Conservation (phyloP, 306 rosid genomes). For the Abrus precatorius region DNA sequence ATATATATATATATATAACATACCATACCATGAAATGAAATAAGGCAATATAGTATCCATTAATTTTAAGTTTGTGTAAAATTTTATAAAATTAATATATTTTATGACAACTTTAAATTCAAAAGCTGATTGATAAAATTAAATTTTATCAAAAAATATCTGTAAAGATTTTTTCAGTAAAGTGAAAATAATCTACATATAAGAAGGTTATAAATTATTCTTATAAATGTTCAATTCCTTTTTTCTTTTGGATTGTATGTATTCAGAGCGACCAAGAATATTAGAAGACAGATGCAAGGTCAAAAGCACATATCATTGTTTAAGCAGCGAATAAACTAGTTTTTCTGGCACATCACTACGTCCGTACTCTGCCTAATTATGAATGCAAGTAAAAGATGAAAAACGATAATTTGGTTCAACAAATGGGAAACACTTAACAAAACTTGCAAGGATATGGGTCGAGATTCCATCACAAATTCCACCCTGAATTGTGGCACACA, state of each 20-base stretch:
- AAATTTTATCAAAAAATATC: too few species aligned
- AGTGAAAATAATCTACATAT: too few species aligned
- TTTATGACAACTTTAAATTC: too few species aligned
- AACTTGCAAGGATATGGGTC: neutral
- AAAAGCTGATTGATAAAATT: too few species aligned
- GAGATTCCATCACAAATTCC: constrained; percentile 6
- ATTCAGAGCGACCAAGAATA: neutral
- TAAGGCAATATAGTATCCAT: too few species aligned
- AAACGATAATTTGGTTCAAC: constrained; percentile 8
- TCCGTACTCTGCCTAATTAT: neutral
- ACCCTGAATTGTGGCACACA: constrained; percentile 43
- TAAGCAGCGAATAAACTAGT: neutral
- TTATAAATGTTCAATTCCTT: too few species aligned
- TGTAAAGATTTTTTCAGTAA: too few species aligned
- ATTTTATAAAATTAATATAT: too few species aligned
- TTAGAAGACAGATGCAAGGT: neutral
- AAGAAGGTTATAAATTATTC: too few species aligned
- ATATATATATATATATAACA: too few species aligned
- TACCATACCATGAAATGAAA: too few species aligned
- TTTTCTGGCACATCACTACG: neutral
- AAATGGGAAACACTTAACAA: neutral
- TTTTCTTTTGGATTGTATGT: neutral
- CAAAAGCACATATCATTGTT: neutral
- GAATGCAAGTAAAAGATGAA: neutral
- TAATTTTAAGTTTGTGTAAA: too few species aligned